Percentiles rank a stretch among this genome's conserved stretches.
Conservation (phyloP, 331 rosid genomes). For the Prunus yedoensis region DNA sequence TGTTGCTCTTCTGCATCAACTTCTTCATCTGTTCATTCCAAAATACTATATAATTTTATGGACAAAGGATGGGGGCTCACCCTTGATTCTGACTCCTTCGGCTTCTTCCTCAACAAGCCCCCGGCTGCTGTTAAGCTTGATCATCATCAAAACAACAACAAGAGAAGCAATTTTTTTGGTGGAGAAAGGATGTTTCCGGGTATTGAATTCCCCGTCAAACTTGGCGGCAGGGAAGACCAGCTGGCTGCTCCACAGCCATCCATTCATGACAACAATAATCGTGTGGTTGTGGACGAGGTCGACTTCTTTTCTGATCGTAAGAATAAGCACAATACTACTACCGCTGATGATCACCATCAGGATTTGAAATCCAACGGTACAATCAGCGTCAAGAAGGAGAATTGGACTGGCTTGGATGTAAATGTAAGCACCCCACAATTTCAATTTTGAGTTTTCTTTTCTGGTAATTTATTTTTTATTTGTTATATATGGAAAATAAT, state of each 20-base stretch:
- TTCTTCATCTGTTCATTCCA: not conserved
- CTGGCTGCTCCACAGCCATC: constrained; percentile 5
- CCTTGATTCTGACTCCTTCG: constrained; percentile 52
- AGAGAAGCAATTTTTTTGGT: not conserved
- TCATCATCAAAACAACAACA: constrained; percentile 1
- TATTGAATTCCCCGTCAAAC: constrained; percentile 56
- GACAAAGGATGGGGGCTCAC: constrained; percentile 91
- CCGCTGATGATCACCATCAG: constrained; percentile 11
- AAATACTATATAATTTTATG: constrained; percentile 37
- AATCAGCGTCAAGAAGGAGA: constrained; percentile 56
- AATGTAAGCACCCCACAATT: constrained; percentile 40
- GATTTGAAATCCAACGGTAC: constrained; percentile 27
- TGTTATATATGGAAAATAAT: no score
- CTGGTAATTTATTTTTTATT: not conserved
- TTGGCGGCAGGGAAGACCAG: constrained; percentile 32
- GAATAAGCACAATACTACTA: constrained; percentile 16
- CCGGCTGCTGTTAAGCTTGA: constrained; percentile 12
- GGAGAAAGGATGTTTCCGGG: constrained; percentile 46
- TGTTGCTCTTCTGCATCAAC: not conserved
- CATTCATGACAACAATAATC: constrained; percentile 19
- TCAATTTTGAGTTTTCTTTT: not conserved
- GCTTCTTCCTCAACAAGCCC: constrained; percentile 47
- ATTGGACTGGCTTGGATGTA: constrained; percentile 33
- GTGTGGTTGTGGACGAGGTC: constrained; percentile 47
- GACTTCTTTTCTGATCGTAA: constrained; percentile 73